Conservation (phyloP, 768 basidiomycete genomes). For the Mycena crocata region DNA sequence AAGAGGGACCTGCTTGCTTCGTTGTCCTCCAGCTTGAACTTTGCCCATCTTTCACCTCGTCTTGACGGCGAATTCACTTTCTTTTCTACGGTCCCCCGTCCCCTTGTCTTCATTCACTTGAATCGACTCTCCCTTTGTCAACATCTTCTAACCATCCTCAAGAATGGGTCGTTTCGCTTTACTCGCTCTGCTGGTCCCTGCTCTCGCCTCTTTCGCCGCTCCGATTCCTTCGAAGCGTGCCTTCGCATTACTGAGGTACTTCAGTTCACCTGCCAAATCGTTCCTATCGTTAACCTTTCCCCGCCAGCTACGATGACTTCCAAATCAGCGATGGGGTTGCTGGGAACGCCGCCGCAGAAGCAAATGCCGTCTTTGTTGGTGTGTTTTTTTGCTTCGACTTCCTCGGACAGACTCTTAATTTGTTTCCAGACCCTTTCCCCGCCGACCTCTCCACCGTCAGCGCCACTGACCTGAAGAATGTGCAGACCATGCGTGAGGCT, state of each 20-base stretch:
- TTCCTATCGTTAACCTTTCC: background rate
- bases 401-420: too few species aligned
- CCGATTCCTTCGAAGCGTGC: slow-evolving; percentile 33
- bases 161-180: too few species aligned
- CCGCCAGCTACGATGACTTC: slow-evolving; percentile 50
- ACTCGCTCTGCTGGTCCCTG: too few species aligned
- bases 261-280: too few species aligned
- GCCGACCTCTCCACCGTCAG: too few species aligned
- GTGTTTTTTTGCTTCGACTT: too few species aligned
- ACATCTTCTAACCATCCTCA: too few species aligned
- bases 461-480: background rate
- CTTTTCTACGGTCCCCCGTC: slow-evolving; percentile 32
- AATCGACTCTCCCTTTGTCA: too few species aligned
- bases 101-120: too few species aligned
- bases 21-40: slow-evolving; percentile 20
- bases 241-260: slow-evolving; percentile 38
- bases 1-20: too few species aligned
- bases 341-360: slow-evolving; percentile 49
- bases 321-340: slow-evolving; percentile 53
- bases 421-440: too few species aligned
- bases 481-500: slow-evolving; percentile 31
- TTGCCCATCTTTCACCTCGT: slow-evolving; percentile 33
- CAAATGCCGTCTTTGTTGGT: slow-evolving; percentile 53
- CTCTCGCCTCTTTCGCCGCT: slow-evolving; percentile 28
- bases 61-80: slow-evolving; percentile 38